Evolutionary conservation across 495 filamentous ascomycete species (phyloP).

Genomic region (Eremomyces bilateralis): DNA sequence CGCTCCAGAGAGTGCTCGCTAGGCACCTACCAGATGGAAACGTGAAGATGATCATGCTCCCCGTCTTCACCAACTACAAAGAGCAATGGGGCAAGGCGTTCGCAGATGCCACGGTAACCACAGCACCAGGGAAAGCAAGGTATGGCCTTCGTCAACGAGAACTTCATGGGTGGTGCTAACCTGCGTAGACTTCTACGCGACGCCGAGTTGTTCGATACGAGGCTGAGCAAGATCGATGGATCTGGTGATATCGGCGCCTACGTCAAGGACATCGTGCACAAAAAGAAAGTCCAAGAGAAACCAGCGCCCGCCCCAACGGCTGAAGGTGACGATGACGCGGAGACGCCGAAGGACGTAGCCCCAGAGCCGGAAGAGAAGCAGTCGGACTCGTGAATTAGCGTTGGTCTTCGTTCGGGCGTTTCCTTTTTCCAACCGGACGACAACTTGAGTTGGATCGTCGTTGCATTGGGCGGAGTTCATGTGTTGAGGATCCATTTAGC

Average conservation of each 20-base stretch:
- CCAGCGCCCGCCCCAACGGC: too few species aligned
- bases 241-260: constrained; percentile 47
- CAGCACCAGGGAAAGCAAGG: constrained; percentile 48
- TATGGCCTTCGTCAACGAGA: constrained; percentile 22
- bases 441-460: too few species aligned
- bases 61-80: constrained; percentile 72
- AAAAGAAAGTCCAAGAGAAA: constrained; percentile 31
- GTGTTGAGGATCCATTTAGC: too few species aligned
- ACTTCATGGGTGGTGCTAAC: constrained; percentile 7
- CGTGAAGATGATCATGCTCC: constrained; percentile 68
- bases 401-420: too few species aligned
- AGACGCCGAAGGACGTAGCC: too few species aligned
- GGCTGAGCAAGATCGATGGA: constrained; percentile 60
- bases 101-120: constrained; percentile 39
- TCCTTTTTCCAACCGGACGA: too few species aligned
- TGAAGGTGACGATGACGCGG: too few species aligned
- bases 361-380: too few species aligned
- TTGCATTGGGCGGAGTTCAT: too few species aligned
- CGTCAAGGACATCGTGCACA: constrained; percentile 42
- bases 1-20: constrained; percentile 66
- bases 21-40: constrained; percentile 65
- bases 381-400: too few species aligned
- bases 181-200: constrained; percentile 55
- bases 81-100: constrained; percentile 65
- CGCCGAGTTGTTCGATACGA: constrained; percentile 49